A percentile compares a stretch with the other conserved stretches of the same genome.
phyloP scores from a whole-genome alignment of 495 filamentous ascomycete species.

The Aspergillus mulundensis region DNA sequence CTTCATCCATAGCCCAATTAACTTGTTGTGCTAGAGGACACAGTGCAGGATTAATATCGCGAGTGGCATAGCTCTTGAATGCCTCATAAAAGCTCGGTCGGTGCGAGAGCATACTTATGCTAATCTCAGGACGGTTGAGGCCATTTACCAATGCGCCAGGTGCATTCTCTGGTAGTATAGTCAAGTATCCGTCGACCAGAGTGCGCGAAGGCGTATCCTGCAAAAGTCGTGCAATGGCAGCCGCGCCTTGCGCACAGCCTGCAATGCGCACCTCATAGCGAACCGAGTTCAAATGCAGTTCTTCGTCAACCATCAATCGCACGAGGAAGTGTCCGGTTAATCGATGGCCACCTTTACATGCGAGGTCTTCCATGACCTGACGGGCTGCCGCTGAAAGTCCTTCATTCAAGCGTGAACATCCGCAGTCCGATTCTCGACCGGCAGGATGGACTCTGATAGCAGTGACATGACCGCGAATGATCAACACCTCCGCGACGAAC shows the following conservation, averaged over 20 bases:
- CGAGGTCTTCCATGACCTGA: slow-evolving; percentile 56
- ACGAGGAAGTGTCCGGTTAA: slow-evolving; percentile 70
- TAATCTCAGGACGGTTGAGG: background rate
- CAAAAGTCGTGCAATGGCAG: slow-evolving; percentile 25
- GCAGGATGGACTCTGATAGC: slow-evolving; percentile 60
- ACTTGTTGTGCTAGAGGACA: slow-evolving; percentile 15
- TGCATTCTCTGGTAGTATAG: slow-evolving; percentile 18
- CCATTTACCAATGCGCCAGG: background rate
- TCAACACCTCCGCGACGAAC: slow-evolving; percentile 65
- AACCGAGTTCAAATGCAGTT: slow-evolving; percentile 33
- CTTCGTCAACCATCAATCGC: slow-evolving; percentile 57
- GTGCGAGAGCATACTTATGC: background rate
- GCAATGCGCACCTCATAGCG: slow-evolving; percentile 38
- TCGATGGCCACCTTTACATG: slow-evolving; percentile 36
- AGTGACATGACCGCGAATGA: slow-evolving; percentile 56
- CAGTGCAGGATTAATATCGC: slow-evolving; percentile 3
- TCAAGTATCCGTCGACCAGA: slow-evolving; percentile 34
- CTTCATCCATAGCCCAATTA: slow-evolving; percentile 4
- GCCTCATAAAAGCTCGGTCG: slow-evolving; percentile 10
- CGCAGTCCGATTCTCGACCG: slow-evolving; percentile 43
- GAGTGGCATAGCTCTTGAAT: slow-evolving; percentile 3
- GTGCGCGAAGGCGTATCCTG: slow-evolving; percentile 16
- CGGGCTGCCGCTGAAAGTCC: slow-evolving; percentile 55
- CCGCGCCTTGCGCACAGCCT: slow-evolving; percentile 34
- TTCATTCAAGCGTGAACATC: slow-evolving; percentile 48